Conservation (phyloP, 2,329 filamentous ascomycete genomes). For the Coniochaeta ligniaria region DNA sequence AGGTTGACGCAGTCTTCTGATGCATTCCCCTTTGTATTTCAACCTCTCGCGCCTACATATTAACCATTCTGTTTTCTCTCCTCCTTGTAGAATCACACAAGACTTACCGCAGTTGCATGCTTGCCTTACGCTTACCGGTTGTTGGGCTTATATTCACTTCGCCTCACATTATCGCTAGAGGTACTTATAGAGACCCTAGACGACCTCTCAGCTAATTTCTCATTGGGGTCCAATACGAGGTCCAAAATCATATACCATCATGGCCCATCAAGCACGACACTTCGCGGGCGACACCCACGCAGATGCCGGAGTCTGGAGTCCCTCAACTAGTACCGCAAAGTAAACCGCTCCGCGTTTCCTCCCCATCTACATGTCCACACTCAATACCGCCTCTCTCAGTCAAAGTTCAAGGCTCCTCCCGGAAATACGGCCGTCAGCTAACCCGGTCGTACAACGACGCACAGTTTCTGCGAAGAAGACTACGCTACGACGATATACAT, state of each 20-base stretch:
- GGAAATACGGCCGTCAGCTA: not conserved
- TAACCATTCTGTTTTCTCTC: no score
- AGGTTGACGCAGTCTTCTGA: no score
- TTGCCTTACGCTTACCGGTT: no score
- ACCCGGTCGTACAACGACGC: not conserved
- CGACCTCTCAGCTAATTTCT: not conserved
- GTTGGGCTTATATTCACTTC: not conserved
- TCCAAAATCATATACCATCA: constrained; percentile 1
- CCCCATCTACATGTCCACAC: not conserved
- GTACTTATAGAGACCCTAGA: not conserved
- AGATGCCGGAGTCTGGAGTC: constrained; percentile 17
- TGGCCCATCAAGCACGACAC: constrained; percentile 21
- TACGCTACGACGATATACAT: constrained; percentile 44
- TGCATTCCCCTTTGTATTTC: no score
- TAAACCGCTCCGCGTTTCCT: constrained; percentile 5
- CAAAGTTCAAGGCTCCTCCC: not conserved
- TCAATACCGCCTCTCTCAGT: not conserved
- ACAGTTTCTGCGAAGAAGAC: constrained; percentile 36
- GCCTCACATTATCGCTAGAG: not conserved
- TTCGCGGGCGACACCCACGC: constrained; percentile 18
- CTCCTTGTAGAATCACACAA: no score
- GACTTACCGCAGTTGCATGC: no score
- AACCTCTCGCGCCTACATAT: no score
- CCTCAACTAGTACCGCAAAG: constrained; percentile 23
- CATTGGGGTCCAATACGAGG: not conserved